These are phyloP conservation scores for Porodaedalea pini DNA, from an alignment of 1,284 basidiomycete genomes.

Conservation along the genomic window DNA sequence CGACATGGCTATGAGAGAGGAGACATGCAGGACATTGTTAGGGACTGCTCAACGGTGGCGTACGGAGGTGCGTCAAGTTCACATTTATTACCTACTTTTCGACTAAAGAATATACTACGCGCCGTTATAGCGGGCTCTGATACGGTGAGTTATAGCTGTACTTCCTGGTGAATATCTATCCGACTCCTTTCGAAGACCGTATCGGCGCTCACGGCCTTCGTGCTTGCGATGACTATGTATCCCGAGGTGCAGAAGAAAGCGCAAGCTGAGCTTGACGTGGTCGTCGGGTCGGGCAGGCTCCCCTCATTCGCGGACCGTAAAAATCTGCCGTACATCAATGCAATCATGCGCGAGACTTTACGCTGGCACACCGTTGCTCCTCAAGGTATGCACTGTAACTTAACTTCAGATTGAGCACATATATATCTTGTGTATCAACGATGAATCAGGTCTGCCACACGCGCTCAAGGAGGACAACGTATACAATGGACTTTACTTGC, in stretches of 20 bases:
- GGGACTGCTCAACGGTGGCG: conserved; percentile 7
- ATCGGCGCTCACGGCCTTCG: conserved; percentile 48
- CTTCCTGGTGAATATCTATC: background rate
- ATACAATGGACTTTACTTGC: conserved; percentile 21
- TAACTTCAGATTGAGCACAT: background rate
- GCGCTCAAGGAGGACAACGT: conserved; percentile 19
- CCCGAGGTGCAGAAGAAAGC: conserved; percentile 51
- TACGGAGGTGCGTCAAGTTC: conserved; percentile 9
- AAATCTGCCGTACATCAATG: conserved; percentile 58
- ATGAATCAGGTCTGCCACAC: conserved; percentile 20
- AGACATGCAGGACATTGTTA: background rate
- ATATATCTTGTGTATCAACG: background rate
- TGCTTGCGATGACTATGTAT: conserved; percentile 50
- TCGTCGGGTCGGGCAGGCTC: conserved; percentile 57
- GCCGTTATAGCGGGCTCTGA: background rate
- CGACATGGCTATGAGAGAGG: background rate
- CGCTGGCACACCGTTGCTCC: conserved; percentile 59
- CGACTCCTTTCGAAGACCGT: conserved; percentile 38
- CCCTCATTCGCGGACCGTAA: conserved; percentile 59
- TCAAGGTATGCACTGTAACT: conserved; percentile 6
- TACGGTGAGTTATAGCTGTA: background rate
- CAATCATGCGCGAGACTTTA: conserved; percentile 57
- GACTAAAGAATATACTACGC: background rate
- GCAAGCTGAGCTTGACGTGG: conserved; percentile 57
- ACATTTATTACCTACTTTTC: background rate